phyloP scores from a whole-genome alignment of 192 early-diverging fungal genomes.

The Linnemannia elongata region DNA sequence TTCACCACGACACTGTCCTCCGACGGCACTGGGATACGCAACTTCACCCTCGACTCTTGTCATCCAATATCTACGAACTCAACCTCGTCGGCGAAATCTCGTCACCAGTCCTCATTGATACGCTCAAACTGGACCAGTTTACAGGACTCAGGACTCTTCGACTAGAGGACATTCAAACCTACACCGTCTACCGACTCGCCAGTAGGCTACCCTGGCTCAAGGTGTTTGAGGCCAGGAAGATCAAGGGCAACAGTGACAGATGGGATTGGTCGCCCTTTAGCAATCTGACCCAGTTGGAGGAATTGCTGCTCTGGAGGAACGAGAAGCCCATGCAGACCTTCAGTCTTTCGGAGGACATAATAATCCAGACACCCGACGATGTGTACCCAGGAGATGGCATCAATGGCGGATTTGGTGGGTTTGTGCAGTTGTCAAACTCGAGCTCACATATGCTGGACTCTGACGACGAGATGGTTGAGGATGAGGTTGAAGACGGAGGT shows the following conservation, averaged over 20 bases:
- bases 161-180: slow-evolving; percentile 35
- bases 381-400: slow-evolving; percentile 30
- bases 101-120: slow-evolving; percentile 28
- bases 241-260: slow-evolving; percentile 32
- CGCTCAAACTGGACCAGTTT: slow-evolving; percentile 29
- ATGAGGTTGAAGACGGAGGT: not conserved
- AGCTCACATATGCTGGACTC: not conserved
- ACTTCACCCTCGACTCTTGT: slow-evolving; percentile 21
- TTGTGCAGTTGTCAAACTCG: slow-evolving; percentile 28
- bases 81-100: slow-evolving; percentile 33
- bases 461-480: not conserved
- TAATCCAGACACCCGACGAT: slow-evolving; percentile 25
- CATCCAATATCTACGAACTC: slow-evolving; percentile 22
- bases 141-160: slow-evolving; percentile 15
- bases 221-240: slow-evolving; percentile 38
- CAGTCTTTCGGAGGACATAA: slow-evolving; percentile 18
- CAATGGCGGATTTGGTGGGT: slow-evolving; percentile 26
- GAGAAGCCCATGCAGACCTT: slow-evolving; percentile 34
- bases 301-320: slow-evolving; percentile 41
- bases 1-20: slow-evolving; percentile 17
- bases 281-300: slow-evolving; percentile 15
- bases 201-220: slow-evolving; percentile 31
- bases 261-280: slow-evolving; percentile 47
- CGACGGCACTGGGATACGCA: slow-evolving; percentile 29
- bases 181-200: slow-evolving; percentile 36